Base-by-base conservation (phyloP, 2,329 filamentous ascomycete genomes). In the Orbilia ellipsospora region DNA sequence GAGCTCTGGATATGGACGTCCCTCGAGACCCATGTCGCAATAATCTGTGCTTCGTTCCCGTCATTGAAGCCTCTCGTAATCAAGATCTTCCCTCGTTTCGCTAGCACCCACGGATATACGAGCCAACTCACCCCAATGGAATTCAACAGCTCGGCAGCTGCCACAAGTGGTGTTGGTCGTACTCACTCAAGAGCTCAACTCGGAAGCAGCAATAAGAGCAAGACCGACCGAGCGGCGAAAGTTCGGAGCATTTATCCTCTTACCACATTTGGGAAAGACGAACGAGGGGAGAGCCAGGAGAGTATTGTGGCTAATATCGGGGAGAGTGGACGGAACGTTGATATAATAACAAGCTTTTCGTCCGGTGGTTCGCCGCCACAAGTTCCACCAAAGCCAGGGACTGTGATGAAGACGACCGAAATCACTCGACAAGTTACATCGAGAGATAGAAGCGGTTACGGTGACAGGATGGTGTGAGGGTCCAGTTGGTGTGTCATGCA, bases 21-120 rank as follows among this genome's bases (percentile, higher is more conserved):
- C 16, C 65, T 87, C 59, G 85, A 87, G 76, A 81, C 86, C 72
- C 86, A 85, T 66, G 80, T 83, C 4, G 85, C 83, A n/a, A 84
- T 87, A 44, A 79, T 84, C 31, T 87, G 85, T 77, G 84, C 85
- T 18, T 85, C 83, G 6, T 81, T 85, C 0, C 85, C 86, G 0
- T 85, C 85, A 0, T 81, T 87, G 4, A 86, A 86, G 67, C 85
- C 85, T 0, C 84, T 85, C 78, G 84, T 85, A 73, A 78, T 80
- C n/a, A 79, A 78, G 12, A 82, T 82, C 72, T 77, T 84, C 13
- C 82, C 83, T 18, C 70, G 64, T n/a, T 74, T 74, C 16, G 70
- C 16, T 7, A 68, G 63, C 42, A 57, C 63, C 31, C 70, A 63
- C 1, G 70, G 51, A 5, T 60, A 45, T 23, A 51, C 70, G 3